A percentile compares a stretch with the other conserved stretches of the same genome.
Evolutionary conservation across 331 rosid genomes (phyloP).

Genomic region (Erythrophleum ivorense): DNA sequence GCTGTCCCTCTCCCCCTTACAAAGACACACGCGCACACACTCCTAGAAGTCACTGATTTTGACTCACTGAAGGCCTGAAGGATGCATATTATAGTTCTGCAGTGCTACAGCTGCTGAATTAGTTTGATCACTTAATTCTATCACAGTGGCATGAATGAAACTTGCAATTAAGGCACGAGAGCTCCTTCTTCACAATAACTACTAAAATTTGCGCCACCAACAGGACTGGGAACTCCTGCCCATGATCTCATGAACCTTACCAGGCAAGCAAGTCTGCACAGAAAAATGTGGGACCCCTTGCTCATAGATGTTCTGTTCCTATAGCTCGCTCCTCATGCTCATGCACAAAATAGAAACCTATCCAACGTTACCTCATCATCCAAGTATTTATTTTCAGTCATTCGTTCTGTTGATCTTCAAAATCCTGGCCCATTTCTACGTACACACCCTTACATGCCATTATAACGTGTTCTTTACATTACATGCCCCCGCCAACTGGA

Average conservation of each 20-base stretch:
- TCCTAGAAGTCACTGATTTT: neutral
- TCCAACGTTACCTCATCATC: slow-evolving; percentile 20
- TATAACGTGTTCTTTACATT: slow-evolving; percentile 20
- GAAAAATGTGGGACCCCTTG: slow-evolving; percentile 28
- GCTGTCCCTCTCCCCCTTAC: too few relatives aligned
- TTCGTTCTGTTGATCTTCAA: slow-evolving; percentile 32
- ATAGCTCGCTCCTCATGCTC: slow-evolving; percentile 1
- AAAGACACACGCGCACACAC: neutral
- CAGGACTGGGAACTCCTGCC: slow-evolving; percentile 28
- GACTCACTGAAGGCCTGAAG: neutral
- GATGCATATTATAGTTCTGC: neutral
- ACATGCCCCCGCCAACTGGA: neutral
- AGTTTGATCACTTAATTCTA: slow-evolving; percentile 1
- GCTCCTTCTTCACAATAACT: slow-evolving; percentile 1
- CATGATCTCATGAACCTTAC: slow-evolving; percentile 34
- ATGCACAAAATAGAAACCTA: slow-evolving; percentile 28
- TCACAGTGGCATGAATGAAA: neutral
- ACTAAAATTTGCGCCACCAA: slow-evolving; percentile 37
- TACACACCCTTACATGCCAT: slow-evolving; percentile 24
- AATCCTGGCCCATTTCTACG: slow-evolving; percentile 32
- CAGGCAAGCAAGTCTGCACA: slow-evolving; percentile 29
- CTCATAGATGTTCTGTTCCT: neutral
- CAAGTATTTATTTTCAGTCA: slow-evolving; percentile 12
- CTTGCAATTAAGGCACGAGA: neutral
- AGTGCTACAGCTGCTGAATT: neutral